Conservation (phyloP, 495 filamentous ascomycete genomes). For the Patellaria atrata region DNA sequence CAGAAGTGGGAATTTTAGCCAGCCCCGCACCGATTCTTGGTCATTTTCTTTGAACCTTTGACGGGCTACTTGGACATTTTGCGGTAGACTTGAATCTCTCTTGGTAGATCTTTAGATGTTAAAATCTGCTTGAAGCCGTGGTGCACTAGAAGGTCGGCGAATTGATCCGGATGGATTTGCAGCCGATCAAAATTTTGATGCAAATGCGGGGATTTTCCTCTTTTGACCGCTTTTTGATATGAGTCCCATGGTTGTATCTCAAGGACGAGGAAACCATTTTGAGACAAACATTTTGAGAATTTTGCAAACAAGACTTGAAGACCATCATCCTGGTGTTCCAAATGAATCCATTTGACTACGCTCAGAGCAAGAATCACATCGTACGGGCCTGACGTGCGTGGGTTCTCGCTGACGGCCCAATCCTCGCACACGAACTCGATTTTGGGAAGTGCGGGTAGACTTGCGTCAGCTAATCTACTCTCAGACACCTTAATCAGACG, state of each 20-base stretch:
- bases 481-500: background rate
- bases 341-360: constrained; percentile 31
- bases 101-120: constrained; percentile 12
- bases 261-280: constrained; percentile 25
- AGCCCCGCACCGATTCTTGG: too few species aligned
- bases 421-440: constrained; percentile 23
- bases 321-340: constrained; percentile 23
- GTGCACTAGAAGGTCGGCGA: constrained; percentile 12
- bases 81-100: constrained; percentile 16
- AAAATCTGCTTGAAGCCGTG: constrained; percentile 9
- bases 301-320: constrained; percentile 23
- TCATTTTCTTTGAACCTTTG: too few species aligned
- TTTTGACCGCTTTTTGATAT: constrained; percentile 23
- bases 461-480: background rate
- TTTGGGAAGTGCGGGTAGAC: constrained; percentile 13
- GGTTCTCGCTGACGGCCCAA: constrained; percentile 17
- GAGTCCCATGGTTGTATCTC: constrained; percentile 30
- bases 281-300: constrained; percentile 16
- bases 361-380: constrained; percentile 28
- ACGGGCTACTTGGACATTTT: constrained; percentile 6
- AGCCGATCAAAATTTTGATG: constrained; percentile 7
- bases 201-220: constrained; percentile 14
- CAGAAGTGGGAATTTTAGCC: too few species aligned
- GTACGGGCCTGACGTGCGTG: constrained; percentile 17
- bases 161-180: constrained; percentile 15